Base-by-base conservation (phyloP, 1,139 yeast genomes). In the Kodamaea arcana region DNA sequence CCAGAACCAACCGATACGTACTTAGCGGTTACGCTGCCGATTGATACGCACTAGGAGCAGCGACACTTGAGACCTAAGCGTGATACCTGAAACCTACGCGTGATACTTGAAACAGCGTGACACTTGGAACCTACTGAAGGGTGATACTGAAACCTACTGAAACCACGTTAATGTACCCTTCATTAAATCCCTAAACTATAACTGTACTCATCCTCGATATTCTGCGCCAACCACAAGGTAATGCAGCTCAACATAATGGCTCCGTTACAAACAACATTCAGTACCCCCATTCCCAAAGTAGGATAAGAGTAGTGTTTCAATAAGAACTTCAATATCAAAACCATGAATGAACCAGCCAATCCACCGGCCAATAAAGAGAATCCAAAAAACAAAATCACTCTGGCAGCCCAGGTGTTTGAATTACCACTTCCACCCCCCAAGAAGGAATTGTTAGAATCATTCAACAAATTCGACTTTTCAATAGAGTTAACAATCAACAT, bases 311-410 rank as follows among this genome's bases (percentile, higher is more conserved):
- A 85, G 46, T 83, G 83, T 44, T 87, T 86, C 50, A 87, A 69
- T 41, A 90, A 62, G 57, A 85, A 92, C 58, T 92, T 86, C 50
- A 92, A 69, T 30, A 90, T 84, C 45, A 92, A 70, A 13, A 92
- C 92, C 57, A 88, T 88, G 47, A 92, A 77, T 6, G 94, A 80
- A 1, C 97, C 97, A 15, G 97, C 88, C 45, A 92, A 68, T 1
- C 98, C 98, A 34, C 97, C 94, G 1, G 97, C 97, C 42, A 92
- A 70, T 34, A 90, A 68, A 2, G 96, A 84, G 58, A 92, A 92
- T 8, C 99, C 99, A 50, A 86, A 69, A 55, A 94, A 92, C 41
- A 92, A 69, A 12, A 94, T 80, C 24, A 88, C 81, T 49, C 96
- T 74, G 13, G 97, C 97, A 40, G 92, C 95, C 95, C 97, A 88